Base-by-base conservation (phyloP, 2,329 filamentous ascomycete species). In the Penicillium sp. region DNA sequence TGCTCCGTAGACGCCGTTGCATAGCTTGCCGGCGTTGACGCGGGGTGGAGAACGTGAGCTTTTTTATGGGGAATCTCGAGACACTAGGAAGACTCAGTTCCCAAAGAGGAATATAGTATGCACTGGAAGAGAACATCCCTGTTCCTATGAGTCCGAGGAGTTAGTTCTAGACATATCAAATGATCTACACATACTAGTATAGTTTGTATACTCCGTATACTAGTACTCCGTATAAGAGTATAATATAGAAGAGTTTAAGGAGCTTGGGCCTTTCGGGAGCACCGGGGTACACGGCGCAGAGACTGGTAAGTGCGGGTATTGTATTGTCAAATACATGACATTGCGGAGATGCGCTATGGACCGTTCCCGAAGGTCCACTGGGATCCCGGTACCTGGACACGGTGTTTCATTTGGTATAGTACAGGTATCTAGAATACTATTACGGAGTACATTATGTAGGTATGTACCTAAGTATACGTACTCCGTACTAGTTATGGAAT, bases 371-470 rank as follows among this genome's bases (percentile, higher is more conserved):
- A 46, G 61, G 50, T 51, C 61, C 61, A 57, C 42, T 58, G 46
- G 41, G 56, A 60, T 60, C 61, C 62, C 55, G 59, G 64, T 66
- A 59, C 56, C 56, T 63, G 60, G 60, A 59, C 61, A 56, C 41
- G 15, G 61, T 59, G 51, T 56, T 51, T 47, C 12, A 33, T 46
- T 35, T 43, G 23, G 23, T 42, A 33, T 5, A 15, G 5, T 33
- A 33, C 31, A 17, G 12, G 37, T 35, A 43, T 25, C 35, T 27
- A 21, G 23, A 23, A 23, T 23, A 23, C 23, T 23, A 23, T 4
- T 23, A 23, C 23, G n/a, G n/a, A n/a, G 5, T 25, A 25, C 25
- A 25, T 25, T 25, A 6, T 35, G 6, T 35, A 35, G 13, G 13
- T 2, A 23, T 23, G 23, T 23, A 23, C 23, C 23, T 23, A 23